phyloP scores from a whole-genome alignment of 768 basidiomycete genomes.

The Kwoniella botswanensis region DNA sequence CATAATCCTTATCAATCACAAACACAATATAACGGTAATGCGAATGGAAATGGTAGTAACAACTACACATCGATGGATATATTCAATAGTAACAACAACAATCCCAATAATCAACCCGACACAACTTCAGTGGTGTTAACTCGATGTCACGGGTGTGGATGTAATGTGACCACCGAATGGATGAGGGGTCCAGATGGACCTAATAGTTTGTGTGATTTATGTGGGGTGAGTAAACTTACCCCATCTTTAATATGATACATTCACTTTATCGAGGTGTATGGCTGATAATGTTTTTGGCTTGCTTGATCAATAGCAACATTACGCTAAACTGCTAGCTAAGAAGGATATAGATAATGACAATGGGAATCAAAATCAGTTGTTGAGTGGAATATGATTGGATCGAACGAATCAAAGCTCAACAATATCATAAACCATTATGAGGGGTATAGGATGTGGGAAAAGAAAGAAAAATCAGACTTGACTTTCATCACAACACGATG shows the following conservation, averaged over 20 bases:
- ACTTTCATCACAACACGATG: no score
- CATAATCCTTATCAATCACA: neutral
- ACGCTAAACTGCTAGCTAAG: slow-evolving; percentile 32
- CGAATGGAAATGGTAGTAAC: neutral
- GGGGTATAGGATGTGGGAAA: no score
- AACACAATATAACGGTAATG: neutral
- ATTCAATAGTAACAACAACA: slow-evolving; percentile 3
- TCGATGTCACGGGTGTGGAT: slow-evolving; percentile 48
- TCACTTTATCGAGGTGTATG: neutral
- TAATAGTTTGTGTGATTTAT: slow-evolving; percentile 45
- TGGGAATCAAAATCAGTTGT: no score
- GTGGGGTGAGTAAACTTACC: slow-evolving; percentile 42
- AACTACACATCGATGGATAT: neutral
- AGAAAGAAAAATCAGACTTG: no score
- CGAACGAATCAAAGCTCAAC: no score
- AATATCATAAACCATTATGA: no score
- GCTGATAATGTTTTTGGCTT: neutral
- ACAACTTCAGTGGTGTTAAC: neutral
- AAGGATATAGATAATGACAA: slow-evolving; percentile 11
- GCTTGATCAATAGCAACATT: slow-evolving; percentile 27
- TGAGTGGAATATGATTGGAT: no score
- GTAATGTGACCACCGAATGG: slow-evolving; percentile 37
- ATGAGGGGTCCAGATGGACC: slow-evolving; percentile 52
- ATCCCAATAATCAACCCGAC: neutral
- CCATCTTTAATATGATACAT: neutral